Conservation (phyloP, 495 filamentous ascomycete species). For the Lophium mytilinum region DNA sequence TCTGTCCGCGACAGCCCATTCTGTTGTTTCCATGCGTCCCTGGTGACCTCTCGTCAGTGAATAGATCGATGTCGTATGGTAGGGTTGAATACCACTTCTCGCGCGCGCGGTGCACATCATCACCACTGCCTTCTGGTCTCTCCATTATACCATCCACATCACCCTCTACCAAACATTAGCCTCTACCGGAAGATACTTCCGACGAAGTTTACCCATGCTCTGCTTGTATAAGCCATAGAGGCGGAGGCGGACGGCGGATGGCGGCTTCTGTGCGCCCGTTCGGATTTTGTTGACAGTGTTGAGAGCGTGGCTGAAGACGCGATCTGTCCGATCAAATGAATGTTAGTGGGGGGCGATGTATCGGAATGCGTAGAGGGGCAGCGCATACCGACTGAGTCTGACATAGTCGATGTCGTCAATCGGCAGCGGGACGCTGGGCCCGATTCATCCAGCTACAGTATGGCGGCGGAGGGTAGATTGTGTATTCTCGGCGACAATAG, state of each 20-base stretch:
- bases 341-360: not conserved
- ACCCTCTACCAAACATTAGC: constrained; percentile 52
- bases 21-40: constrained; percentile 89
- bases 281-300: constrained; percentile 97
- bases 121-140: constrained; percentile 54
- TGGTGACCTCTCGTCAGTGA: constrained; percentile 12
- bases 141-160: constrained; percentile 91
- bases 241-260: constrained; percentile 71
- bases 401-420: constrained; percentile 14
- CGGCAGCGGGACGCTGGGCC: not conserved
- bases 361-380: not conserved
- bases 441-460: constrained; percentile 20
- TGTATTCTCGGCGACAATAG: not conserved
- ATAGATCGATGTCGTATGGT: constrained; percentile 7
- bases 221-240: constrained; percentile 99
- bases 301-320: constrained; percentile 96
- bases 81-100: constrained; percentile 49
- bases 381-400: constrained; percentile 25
- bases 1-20: constrained; percentile 75
- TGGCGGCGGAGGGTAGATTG: not conserved
- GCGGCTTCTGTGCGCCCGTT: constrained; percentile 81
- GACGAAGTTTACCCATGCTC: constrained; percentile 60
- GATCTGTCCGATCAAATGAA: constrained; percentile 47
- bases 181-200: not conserved
- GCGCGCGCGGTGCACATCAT: constrained; percentile 47